Conservation (phyloP, 345 rosid genomes). For the Heritiera fomes region DNA sequence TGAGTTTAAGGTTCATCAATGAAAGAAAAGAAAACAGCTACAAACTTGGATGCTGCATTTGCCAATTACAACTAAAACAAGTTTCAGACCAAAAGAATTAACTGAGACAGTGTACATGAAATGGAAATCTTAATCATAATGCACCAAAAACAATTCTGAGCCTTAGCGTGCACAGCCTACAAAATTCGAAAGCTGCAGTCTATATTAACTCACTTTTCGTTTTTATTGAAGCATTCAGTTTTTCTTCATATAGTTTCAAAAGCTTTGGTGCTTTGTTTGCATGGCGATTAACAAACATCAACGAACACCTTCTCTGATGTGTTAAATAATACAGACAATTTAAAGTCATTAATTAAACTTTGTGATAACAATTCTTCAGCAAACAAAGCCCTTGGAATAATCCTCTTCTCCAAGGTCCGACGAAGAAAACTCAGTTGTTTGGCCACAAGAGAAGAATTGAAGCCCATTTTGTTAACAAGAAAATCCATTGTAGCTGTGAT, state of each 20-base stretch:
- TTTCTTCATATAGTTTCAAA: conserved; percentile 35
- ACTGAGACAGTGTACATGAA: too few species aligned
- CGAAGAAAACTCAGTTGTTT: background rate
- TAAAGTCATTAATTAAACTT: conserved; percentile 24
- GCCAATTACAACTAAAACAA: too few species aligned
- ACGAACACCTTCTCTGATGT: conserved; percentile 34
- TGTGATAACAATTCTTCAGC: conserved; percentile 9
- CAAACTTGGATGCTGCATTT: too few species aligned
- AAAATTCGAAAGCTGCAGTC: too few species aligned
- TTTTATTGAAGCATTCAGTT: conserved; percentile 9
- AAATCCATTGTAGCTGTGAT: conserved; percentile 23
- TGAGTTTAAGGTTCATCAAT: background rate
- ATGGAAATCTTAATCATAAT: too few species aligned
- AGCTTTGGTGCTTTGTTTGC: conserved; percentile 39
- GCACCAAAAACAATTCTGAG: background rate
- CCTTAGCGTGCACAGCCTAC: too few species aligned
- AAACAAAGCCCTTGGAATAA: conserved; percentile 25
- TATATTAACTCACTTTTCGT: background rate
- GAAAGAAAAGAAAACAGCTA: too few species aligned
- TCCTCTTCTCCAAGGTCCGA: conserved; percentile 26
- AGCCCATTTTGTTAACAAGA: conserved; percentile 31
- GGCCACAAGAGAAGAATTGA: background rate
- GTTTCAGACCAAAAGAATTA: too few species aligned
- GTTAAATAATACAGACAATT: conserved; percentile 35
- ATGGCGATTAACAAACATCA: conserved; percentile 38